Conservation (phyloP, 352 stramenopile genomes). For the Blastocystis sp. region DNA sequence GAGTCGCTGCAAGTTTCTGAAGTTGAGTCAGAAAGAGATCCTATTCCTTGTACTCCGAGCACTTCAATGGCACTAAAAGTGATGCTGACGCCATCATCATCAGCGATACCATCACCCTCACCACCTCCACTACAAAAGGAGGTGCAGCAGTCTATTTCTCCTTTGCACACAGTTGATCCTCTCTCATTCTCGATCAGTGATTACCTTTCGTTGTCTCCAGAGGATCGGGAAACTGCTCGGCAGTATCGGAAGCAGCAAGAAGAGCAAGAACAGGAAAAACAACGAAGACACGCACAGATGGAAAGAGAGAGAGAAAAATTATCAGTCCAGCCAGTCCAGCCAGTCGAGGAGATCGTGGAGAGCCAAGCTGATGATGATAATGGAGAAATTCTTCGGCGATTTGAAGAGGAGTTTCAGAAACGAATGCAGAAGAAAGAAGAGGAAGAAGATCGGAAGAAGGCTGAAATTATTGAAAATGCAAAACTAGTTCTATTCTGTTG, state of each 20-base stretch:
- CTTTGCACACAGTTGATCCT: background rate
- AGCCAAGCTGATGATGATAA: background rate
- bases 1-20: background rate
- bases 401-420: background rate
- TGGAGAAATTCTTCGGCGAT: background rate
- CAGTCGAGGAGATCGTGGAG: background rate
- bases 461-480: background rate
- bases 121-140: background rate
- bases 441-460: background rate
- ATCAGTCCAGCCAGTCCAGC: background rate
- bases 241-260: background rate
- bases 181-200: background rate
- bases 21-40: background rate
- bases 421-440: background rate
- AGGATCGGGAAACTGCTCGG: background rate
- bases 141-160: background rate
- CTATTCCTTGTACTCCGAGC: too few species aligned
- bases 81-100: background rate
- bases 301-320: background rate
- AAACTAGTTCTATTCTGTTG: background rate
- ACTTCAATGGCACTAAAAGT: background rate
- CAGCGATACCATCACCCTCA: background rate
- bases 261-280: background rate
- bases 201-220: background rate
- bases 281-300: background rate